Conservation (phyloP, 208 protist genomes). For the Leptomonas pyrrhocoris region DNA sequence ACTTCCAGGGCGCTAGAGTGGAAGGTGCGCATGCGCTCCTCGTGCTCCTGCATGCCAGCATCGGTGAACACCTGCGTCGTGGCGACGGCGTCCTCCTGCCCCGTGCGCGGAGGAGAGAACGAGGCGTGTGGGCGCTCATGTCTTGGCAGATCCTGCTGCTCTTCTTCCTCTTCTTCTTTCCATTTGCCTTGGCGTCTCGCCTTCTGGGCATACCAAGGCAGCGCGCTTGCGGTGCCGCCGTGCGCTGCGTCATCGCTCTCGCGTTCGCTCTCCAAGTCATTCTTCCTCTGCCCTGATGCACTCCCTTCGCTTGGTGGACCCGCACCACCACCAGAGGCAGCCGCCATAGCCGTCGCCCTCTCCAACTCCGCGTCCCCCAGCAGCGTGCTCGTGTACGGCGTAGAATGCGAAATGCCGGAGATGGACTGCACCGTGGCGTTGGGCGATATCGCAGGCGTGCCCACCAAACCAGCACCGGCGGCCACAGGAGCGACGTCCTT, state of each 20-base stretch:
- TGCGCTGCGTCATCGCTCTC: neutral
- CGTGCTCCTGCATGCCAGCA: conserved; percentile 40
- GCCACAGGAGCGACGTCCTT: neutral
- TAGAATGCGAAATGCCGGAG: conserved; percentile 69
- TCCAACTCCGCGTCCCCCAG: conserved; percentile 22
- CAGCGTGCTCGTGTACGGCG: conserved; percentile 63
- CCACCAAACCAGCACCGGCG: neutral
- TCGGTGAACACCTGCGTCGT: conserved; percentile 16
- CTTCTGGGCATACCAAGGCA: neutral
- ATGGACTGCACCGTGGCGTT: conserved; percentile 61
- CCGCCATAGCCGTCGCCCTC: neutral
- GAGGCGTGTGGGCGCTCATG: neutral
- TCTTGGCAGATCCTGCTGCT: neutral
- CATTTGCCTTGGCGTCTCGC: neutral
- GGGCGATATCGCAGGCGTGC: conserved; percentile 12
- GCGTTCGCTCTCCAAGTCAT: neutral
- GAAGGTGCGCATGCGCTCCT: conserved; percentile 64
- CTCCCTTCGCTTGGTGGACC: neutral
- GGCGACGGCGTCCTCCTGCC: neutral
- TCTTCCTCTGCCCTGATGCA: neutral
- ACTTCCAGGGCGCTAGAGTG: conserved; percentile 76
- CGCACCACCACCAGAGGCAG: neutral
- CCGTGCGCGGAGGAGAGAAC: neutral
- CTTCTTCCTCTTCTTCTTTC: neutral
- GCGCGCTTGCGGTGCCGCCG: neutral